These are phyloP conservation scores for Taxillus chinensis DNA, from an alignment of 164 flowering plant genomes.

Conservation along the genomic window DNA sequence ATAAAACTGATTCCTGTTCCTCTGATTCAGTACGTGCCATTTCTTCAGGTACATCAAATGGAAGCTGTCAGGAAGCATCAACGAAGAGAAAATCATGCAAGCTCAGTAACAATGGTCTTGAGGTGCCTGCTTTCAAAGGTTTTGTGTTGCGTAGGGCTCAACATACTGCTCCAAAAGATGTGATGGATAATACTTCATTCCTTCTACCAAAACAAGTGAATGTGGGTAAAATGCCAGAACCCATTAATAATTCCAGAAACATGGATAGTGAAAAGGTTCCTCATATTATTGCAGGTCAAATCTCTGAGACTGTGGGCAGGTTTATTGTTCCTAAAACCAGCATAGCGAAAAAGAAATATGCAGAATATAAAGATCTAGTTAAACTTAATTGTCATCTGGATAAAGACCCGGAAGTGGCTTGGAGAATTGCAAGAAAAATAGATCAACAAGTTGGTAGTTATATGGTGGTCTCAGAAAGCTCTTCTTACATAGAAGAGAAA, in stretches of 20 bases:
- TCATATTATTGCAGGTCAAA: not conserved
- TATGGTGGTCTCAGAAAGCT: conserved; percentile 9
- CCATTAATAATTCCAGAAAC: not conserved
- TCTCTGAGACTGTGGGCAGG: not conserved
- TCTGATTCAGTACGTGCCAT: conserved; percentile 6
- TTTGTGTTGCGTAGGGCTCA: not conserved
- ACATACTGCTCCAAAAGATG: not conserved
- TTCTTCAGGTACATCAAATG: conserved; percentile 12
- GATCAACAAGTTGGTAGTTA: conserved; percentile 1
- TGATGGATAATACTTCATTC: not conserved
- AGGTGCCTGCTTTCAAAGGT: conserved; percentile 7
- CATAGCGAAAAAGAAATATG: conserved; percentile 1
- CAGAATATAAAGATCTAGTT: not conserved
- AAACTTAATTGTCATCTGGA: conserved; percentile 1
- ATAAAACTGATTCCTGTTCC: conserved; percentile 12
- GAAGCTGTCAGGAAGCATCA: conserved; percentile 12
- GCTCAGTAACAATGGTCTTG: conserved; percentile 1
- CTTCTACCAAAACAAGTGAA: not conserved
- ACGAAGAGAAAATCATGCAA: conserved; percentile 3
- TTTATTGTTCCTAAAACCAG: not conserved
- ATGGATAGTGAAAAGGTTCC: conserved; percentile 3
- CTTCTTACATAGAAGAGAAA: conserved; percentile 3
- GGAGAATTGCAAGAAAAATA: conserved; percentile 8
- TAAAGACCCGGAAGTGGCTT: conserved; percentile 7
- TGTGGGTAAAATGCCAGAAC: not conserved